Conservation (phyloP, 768 basidiomycete genomes). For the Russula sp. region DNA sequence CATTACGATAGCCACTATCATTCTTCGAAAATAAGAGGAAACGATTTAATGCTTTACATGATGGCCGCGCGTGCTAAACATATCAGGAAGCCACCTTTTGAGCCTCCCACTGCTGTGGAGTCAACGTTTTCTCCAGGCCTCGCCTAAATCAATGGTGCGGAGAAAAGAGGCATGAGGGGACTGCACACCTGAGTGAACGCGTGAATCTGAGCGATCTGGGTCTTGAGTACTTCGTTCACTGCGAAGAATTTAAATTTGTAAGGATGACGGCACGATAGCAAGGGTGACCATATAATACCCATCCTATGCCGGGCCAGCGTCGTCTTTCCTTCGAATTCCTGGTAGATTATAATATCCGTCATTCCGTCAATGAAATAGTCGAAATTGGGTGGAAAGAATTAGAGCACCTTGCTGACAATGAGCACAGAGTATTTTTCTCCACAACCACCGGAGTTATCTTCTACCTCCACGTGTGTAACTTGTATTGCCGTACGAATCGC, state of each 20-base stretch:
- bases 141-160: background rate
- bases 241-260: slow-evolving; percentile 2
- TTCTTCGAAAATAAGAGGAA: slow-evolving; percentile 8
- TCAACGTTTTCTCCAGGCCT: slow-evolving; percentile 61
- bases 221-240: slow-evolving; percentile 79
- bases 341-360: background rate
- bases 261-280: background rate
- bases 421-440: slow-evolving; percentile 74
- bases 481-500: slow-evolving; percentile 62
- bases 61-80: too few relatives aligned
- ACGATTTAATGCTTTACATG: background rate
- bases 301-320: slow-evolving; percentile 74
- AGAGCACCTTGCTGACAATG: slow-evolving; percentile 70
- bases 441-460: slow-evolving; percentile 77
- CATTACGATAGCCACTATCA: background rate
- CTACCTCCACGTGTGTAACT: slow-evolving; percentile 65
- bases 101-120: slow-evolving; percentile 62
- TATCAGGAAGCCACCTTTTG: slow-evolving; percentile 34
- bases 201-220: slow-evolving; percentile 75
- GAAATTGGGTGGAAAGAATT: background rate
- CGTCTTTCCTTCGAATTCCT: slow-evolving; percentile 76
- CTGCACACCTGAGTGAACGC: slow-evolving; percentile 78
- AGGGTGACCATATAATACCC: slow-evolving; percentile 42
- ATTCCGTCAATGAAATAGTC: background rate
- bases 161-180: background rate